Base-by-base conservation (phyloP, 108 stramenopile genomes). In the Nitzschia sp. region DNA sequence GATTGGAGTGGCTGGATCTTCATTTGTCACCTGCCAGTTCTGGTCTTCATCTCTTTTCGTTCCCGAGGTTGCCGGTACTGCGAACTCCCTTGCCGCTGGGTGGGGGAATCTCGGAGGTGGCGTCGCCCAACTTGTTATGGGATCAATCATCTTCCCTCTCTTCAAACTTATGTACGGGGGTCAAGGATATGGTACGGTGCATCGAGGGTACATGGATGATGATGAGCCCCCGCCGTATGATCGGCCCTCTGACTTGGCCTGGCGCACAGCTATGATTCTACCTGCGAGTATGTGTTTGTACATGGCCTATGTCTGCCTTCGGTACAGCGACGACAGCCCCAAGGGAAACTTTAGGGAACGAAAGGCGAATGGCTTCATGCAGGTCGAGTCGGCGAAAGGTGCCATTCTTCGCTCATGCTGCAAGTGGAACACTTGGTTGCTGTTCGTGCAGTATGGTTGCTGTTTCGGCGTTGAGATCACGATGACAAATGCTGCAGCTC, bases 391-490 rank as follows among this genome's bases (percentile, higher is more conserved):
- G 4, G 72, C 80, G 11, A 42, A 63, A 57, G 68, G 32, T 32
- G 49, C 72, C 28, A 54, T 85, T 25, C 78, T 79, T 56, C 30
- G 65, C 18, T 81, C 72, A 3, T 25, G 63, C 1, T 54, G 28
- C 32, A 76, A 95, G 47, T 21, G 46, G 29, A 95, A 91, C 60
- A 88, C 94, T 3, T 96, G 93, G 93, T 18, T 92, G 28, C 72
- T 96, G 55, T 58, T 77, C 53, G 26, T 90, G 18, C 91, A 93
- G 67, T 96, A 96, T 68, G 93, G 85, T n/a, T 90, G 85, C 34
- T 94, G 93, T 38, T 94, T 96, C 54, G 95, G 95, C 13, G 89
- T 90, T 1, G 95, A 96, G 63, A 58, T 96, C 18, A 92, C 90
- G 18, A 83, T 91, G 65, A 83, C 71, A 67, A 92, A 93, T 74